Conservation (phyloP, 192 early-diverging fungal species). For the Rhizophagus prolifer region DNA sequence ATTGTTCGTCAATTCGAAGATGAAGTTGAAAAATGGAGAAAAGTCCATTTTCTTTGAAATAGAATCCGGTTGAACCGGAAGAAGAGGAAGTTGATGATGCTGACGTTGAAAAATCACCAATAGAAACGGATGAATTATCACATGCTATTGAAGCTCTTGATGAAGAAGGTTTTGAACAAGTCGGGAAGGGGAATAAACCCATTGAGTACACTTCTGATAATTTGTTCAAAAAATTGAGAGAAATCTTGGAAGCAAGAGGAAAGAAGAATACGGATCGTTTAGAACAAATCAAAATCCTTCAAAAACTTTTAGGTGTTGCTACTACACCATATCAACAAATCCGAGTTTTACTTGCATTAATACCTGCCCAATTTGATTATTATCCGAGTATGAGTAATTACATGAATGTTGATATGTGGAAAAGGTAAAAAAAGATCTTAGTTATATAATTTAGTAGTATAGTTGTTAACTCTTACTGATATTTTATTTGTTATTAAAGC, state of each 20-base stretch:
- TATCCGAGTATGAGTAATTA: conserved; percentile 60
- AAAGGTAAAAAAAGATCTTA: conserved; percentile 38
- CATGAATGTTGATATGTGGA: conserved; percentile 84
- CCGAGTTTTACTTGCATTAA: conserved; percentile 80
- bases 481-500: conserved; percentile 22
- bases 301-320: conserved; percentile 61
- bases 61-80: conserved; percentile 49
- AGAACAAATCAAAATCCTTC: conserved; percentile 69
- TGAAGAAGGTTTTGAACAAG: conserved; percentile 68
- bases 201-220: conserved; percentile 67
- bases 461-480: not conserved
- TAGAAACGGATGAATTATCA: conserved; percentile 28
- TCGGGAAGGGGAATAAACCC: conserved; percentile 67
- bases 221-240: conserved; percentile 80
- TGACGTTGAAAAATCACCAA: conserved; percentile 9
- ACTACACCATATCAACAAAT: conserved; percentile 75
- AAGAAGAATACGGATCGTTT: conserved; percentile 93
- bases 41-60: conserved; percentile 36
- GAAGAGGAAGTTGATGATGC: conserved; percentile 49
- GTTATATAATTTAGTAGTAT: not conserved
- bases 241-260: conserved; percentile 81
- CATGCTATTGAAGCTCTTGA: conserved; percentile 63
- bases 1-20: conserved; percentile 73
- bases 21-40: conserved; percentile 66
- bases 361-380: conserved; percentile 88